A percentile compares a stretch with the other conserved stretches of the same genome.
Conservation (phyloP, 208 protist species). For the Trypanosoma mega region DNA sequence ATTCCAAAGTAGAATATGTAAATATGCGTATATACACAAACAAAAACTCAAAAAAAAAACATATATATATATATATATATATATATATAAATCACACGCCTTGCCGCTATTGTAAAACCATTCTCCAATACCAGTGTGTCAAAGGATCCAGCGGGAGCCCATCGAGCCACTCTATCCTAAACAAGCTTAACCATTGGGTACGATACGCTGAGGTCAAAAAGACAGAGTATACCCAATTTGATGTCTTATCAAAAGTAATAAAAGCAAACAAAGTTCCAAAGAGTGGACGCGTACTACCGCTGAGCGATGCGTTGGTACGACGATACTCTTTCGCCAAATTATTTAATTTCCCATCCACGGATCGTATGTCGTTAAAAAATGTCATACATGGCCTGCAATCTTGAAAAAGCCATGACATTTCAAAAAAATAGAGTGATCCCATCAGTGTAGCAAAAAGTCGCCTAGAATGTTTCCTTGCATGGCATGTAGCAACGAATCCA, state of each 20-base stretch:
- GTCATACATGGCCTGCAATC: slow-evolving; percentile 23
- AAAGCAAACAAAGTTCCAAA: slow-evolving; percentile 16
- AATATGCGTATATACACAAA: no score
- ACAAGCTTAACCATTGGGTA: slow-evolving; percentile 11
- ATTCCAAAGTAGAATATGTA: no score
- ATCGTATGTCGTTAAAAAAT: slow-evolving; percentile 42
- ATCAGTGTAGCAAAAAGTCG: slow-evolving; percentile 10
- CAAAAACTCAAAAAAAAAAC: neutral
- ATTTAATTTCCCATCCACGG: slow-evolving; percentile 26
- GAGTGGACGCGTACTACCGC: neutral
- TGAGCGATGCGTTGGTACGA: neutral
- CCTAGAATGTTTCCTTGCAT: slow-evolving; percentile 2
- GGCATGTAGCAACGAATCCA: slow-evolving; percentile 18
- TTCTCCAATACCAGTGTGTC: slow-evolving; percentile 27
- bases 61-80: neutral
- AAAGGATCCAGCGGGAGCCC: slow-evolving; percentile 27
- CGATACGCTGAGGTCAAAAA: slow-evolving; percentile 1
- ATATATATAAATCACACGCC: neutral
- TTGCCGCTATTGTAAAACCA: slow-evolving; percentile 11
- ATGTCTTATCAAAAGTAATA: slow-evolving; percentile 25
- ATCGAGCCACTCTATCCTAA: slow-evolving; percentile 28
- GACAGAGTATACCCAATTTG: slow-evolving; percentile 13
- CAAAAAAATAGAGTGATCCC: slow-evolving; percentile 28
- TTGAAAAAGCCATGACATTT: slow-evolving; percentile 35
- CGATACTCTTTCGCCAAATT: slow-evolving; percentile 13